phyloP scores from a whole-genome alignment of 768 basidiomycete species.

The Hebeloma cylindrosporum region DNA sequence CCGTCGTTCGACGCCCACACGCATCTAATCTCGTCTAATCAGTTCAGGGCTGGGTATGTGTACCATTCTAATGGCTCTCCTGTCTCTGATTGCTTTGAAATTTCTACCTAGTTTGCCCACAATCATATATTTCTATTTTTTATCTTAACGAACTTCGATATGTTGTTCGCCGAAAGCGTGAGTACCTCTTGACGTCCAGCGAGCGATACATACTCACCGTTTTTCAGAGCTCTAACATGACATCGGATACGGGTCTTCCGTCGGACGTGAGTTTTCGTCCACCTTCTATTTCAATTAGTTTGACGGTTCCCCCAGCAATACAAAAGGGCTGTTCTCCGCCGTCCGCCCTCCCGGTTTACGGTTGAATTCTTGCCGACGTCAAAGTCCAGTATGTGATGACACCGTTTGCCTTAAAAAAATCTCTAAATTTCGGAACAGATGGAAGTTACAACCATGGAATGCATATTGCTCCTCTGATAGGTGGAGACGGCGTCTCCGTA shows the following conservation, averaged over 20 bases:
- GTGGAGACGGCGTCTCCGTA: conserved; percentile 38
- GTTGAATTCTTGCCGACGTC: conserved; percentile 58
- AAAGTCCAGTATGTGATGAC: conserved; percentile 49
- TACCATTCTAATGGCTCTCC: no score
- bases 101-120: background rate
- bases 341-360: conserved; percentile 57
- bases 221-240: conserved; percentile 7
- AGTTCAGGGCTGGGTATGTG: no score
- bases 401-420: background rate
- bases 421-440: no score
- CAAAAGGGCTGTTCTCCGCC: conserved; percentile 59
- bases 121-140: background rate
- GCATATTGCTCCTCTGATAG: conserved; percentile 49
- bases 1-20: no score
- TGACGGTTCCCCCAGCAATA: conserved; percentile 40
- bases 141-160: background rate
- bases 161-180: conserved; percentile 14
- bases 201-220: background rate
- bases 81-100: no score
- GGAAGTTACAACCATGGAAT: conserved; percentile 60
- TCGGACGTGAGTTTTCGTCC: conserved; percentile 10
- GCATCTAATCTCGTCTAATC: no score
- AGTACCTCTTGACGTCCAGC: background rate
- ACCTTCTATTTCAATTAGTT: background rate
- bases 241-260: conserved; percentile 15